These are phyloP conservation scores for Pilaira anomala DNA, from an alignment of 192 early-diverging fungal genomes.

Conservation along the genomic window DNA sequence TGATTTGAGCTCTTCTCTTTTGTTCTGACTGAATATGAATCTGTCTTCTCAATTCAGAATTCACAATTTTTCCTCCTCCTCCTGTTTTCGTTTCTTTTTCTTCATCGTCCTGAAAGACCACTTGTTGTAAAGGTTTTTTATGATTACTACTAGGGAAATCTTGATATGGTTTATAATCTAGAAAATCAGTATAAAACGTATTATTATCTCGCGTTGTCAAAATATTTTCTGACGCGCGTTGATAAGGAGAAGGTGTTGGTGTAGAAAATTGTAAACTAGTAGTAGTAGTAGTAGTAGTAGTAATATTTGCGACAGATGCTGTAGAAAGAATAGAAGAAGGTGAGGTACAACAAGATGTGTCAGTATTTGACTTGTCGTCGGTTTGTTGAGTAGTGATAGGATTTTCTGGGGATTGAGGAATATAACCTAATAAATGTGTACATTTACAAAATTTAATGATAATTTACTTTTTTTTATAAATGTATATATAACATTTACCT, in stretches of 20 bases:
- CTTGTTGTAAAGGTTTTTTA: not conserved
- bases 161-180: constrained; percentile 15
- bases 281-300: too few species aligned
- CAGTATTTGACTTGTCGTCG: not conserved
- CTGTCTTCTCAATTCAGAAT: constrained; percentile 26
- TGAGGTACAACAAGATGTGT: constrained; percentile 18
- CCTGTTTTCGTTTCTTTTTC: not conserved
- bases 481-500: not conserved
- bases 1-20: constrained; percentile 34
- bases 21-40: constrained; percentile 37
- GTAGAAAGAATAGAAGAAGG: not conserved
- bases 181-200: constrained; percentile 25
- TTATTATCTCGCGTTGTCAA: constrained; percentile 2
- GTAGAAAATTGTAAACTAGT: constrained; percentile 12
- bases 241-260: constrained; percentile 3
- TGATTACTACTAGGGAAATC: too few species aligned
- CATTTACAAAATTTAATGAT: not conserved
- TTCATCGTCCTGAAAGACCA: constrained; percentile 1
- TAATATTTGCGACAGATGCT: not conserved
- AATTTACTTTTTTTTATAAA: not conserved
- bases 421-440: not conserved
- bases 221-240: constrained; percentile 4
- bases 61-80: not conserved
- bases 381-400: not conserved
- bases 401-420: constrained; percentile 15